Percentiles rank a stretch among this genome's conserved stretches.
These are phyloP conservation scores for Curvularia sp. DNA, from an alignment of 2,329 filamentous ascomycete genomes.

Conservation along the genomic window DNA sequence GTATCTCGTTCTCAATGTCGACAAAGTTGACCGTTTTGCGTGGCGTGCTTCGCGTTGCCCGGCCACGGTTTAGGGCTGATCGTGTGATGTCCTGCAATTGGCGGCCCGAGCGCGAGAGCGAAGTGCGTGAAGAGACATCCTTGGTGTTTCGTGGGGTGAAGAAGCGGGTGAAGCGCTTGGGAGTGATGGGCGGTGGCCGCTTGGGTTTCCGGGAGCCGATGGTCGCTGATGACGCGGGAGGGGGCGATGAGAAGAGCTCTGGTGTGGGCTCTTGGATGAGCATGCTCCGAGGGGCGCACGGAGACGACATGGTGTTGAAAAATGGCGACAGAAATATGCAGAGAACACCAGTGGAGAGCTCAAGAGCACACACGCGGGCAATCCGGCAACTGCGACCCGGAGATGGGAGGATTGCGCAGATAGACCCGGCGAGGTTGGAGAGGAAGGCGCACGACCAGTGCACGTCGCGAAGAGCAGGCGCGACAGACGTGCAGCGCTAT, in stretches of 20 bases:
- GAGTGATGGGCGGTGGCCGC: conserved; percentile 59
- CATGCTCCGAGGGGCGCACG: conserved; percentile 30
- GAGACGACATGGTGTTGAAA: conserved; percentile 37
- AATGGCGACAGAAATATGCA: conserved; percentile 14
- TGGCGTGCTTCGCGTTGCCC: conserved; percentile 41
- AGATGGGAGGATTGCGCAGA: conserved; percentile 18
- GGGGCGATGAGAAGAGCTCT: conserved; percentile 50
- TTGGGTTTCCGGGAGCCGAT: conserved; percentile 50
- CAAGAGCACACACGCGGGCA: conserved; percentile 11
- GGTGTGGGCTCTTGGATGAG: conserved; percentile 43
- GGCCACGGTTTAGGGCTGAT: conserved; percentile 52
- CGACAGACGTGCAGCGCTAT: conserved; percentile 22
- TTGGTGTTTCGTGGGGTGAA: conserved; percentile 56
- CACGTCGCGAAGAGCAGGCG: conserved; percentile 22
- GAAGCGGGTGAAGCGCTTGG: conserved; percentile 60
- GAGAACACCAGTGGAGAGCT: conserved; percentile 11
- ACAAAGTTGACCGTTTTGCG: conserved; percentile 52
- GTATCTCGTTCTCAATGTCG: conserved; percentile 39
- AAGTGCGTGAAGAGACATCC: conserved; percentile 38
- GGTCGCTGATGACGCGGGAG: conserved; percentile 40
- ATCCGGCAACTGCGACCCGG: conserved; percentile 4
- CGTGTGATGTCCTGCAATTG: conserved; percentile 60
- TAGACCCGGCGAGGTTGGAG: conserved; percentile 19
- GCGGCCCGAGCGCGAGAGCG: conserved; percentile 51
- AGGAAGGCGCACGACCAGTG: conserved; percentile 15